Evolutionary conservation across 345 rosid species (phyloP), one percentile per base, ranked within the genome.

Genomic region (Hevea brasiliensis): DNA sequence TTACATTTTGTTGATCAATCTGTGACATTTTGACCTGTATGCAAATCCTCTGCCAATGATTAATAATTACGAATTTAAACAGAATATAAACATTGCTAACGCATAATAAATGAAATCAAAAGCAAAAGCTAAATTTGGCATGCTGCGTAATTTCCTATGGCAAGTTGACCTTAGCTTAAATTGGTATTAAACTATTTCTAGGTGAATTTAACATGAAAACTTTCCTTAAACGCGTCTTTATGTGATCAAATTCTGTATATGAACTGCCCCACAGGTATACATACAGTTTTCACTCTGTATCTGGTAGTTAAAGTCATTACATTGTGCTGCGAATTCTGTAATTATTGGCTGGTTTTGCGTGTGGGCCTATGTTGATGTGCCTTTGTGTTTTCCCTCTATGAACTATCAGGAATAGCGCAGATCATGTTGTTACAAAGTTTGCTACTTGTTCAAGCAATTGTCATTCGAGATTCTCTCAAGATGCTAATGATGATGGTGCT

Each of bases 321-420:
- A 14, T 2, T 17, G 2, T 61, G 44, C 66, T 35, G 24, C 48
- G n/a, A 62, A 37, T 20, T 3, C 27, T 40, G 45, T 37, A 62
- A 20, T 40, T 23, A 20, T 11, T 62, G 47, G 42, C n/a, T 37
- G 1, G 10, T 37, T 18, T 20, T 68, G 0, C 42, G 5, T 45
- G n/a, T 9, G 27, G 10, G 23, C 14, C 74, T 13, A 29, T 59
- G 10, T 42, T 64, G 44, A 54, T 73, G 14, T 54, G 18, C 32
- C 40, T 10, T 14, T 26, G 60, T 55, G 56, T 5, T 59, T 65
- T 27, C 56, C 18, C 44, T 20, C 17, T 11, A 60, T 42, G 53
- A 24, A 54, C 42, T 14, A 44, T 56, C 79, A 83, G 84, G 85
- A 80, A 75, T 24, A 73, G 53, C 62, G 65, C 61, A 54, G 77